Conservation (phyloP, 352 stramenopile species). For the Phytophthora foliorum region DNA sequence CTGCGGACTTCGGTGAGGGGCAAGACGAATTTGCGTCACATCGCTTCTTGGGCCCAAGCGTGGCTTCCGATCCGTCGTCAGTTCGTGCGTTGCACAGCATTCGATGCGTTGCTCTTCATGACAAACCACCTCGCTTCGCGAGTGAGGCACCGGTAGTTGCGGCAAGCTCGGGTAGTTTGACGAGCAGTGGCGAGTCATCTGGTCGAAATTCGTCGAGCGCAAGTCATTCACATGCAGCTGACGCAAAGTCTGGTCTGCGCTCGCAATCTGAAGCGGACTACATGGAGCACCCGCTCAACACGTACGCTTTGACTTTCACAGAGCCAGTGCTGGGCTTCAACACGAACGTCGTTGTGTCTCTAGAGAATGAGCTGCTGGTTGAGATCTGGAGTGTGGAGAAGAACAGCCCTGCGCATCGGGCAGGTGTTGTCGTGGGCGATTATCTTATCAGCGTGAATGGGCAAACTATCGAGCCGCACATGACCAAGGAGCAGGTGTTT, state of each 20-base stretch:
- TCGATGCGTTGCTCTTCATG: constrained; percentile 69
- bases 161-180: constrained; percentile 35
- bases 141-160: constrained; percentile 51
- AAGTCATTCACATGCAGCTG: constrained; percentile 28
- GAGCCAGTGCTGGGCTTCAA: constrained; percentile 67
- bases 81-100: constrained; percentile 62
- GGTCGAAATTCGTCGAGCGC: constrained; percentile 52
- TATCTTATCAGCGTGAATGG: constrained; percentile 72
- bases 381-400: constrained; percentile 66
- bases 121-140: constrained; percentile 73
- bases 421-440: constrained; percentile 67
- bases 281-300: constrained; percentile 47
- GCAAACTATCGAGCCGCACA: constrained; percentile 65
- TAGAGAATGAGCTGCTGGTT: constrained; percentile 62
- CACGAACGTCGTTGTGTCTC: constrained; percentile 58
- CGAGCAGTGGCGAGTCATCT: constrained; percentile 45
- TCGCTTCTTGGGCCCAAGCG: constrained; percentile 73
- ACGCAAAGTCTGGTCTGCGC: constrained; percentile 30
- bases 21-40: constrained; percentile 68
- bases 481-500: constrained; percentile 69
- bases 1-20: constrained; percentile 54
- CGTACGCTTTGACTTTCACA: constrained; percentile 74
- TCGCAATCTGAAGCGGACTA: constrained; percentile 48
- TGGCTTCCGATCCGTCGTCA: constrained; percentile 47
- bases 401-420: constrained; percentile 59